phyloP scores from a whole-genome alignment of 2,329 filamentous ascomycete genomes.

The Hyphodiscus sp. region DNA sequence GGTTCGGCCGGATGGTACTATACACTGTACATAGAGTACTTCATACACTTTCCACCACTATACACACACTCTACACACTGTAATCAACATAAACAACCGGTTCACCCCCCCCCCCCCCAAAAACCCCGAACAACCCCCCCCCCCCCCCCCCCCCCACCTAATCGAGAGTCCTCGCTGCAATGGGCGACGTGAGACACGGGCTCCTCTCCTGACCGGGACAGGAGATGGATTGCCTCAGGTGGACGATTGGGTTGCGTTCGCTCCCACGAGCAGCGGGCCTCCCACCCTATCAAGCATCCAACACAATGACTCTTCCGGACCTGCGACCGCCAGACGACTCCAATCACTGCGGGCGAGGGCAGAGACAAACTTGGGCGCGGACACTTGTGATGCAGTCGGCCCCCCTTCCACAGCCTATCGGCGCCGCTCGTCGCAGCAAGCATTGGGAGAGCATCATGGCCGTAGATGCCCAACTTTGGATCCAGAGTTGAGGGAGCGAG shows the following conservation, averaged over 20 bases:
- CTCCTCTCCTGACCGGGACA: not conserved
- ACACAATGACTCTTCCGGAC: conserved; percentile 13
- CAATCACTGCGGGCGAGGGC: conserved; percentile 13
- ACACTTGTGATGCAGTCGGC: conserved; percentile 20
- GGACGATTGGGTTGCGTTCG: conserved; percentile 23
- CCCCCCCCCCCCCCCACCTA: no score
- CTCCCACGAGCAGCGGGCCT: conserved; percentile 9
- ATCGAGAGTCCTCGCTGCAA: not conserved
- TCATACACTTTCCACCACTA: no score
- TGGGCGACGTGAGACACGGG: not conserved
- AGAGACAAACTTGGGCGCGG: conserved; percentile 18
- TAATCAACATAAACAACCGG: no score
- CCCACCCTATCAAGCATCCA: conserved; percentile 15
- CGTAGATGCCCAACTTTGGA: conserved; percentile 20
- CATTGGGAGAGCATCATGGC: conserved; percentile 4
- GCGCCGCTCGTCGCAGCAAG: conserved; percentile 7
- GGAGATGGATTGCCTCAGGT: conserved; percentile 23
- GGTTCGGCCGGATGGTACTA: no score
- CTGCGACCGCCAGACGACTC: conserved; percentile 1
- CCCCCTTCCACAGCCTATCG: conserved; percentile 21
- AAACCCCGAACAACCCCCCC: no score
- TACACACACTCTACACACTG: no score
- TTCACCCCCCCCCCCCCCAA: no score
- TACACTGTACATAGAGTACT: no score
- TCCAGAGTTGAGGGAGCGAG: not conserved